Percentiles rank a stretch among this genome's conserved stretches.
phyloP scores from a whole-genome alignment of 1,284 basidiomycete species.

The Phenoliferia sp. region DNA sequence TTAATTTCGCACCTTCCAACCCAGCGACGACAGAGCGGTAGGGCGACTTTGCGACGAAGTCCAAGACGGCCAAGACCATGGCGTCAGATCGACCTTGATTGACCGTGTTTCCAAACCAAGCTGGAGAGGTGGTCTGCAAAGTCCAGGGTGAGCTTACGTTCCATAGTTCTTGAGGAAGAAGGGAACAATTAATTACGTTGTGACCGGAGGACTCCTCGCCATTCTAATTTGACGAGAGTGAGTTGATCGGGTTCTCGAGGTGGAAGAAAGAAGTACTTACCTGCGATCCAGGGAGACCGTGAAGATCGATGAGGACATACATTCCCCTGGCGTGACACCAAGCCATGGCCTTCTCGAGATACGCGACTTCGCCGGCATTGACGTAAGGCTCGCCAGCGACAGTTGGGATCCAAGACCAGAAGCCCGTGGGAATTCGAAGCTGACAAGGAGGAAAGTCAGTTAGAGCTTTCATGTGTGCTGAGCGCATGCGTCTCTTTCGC shows the following conservation, averaged over 20 bases:
- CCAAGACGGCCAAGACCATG: constrained; percentile 35
- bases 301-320: constrained; percentile 46
- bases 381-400: constrained; percentile 36
- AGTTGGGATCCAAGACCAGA: constrained; percentile 39
- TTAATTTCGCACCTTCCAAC: not conserved
- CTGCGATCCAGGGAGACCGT: constrained; percentile 48
- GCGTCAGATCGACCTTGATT: constrained; percentile 35
- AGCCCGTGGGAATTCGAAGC: constrained; percentile 44
- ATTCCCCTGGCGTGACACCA: constrained; percentile 52
- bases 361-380: constrained; percentile 43
- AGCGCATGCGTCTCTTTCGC: not conserved
- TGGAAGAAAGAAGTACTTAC: too few species aligned
- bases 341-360: constrained; percentile 42
- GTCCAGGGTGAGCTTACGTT: not conserved
- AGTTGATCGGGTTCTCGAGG: too few species aligned
- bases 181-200: not conserved
- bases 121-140: constrained; percentile 5
- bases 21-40: constrained; percentile 33
- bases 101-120: constrained; percentile 23
- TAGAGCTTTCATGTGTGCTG: constrained; percentile 5
- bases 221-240: too few species aligned
- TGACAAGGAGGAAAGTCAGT: constrained; percentile 34
- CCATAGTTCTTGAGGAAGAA: not conserved
- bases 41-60: constrained; percentile 33
- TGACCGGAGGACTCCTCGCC: constrained; percentile 38